Evolutionary conservation across 1,284 basidiomycete genomes (phyloP).

Genomic region (Sporisorium reilianum): DNA sequence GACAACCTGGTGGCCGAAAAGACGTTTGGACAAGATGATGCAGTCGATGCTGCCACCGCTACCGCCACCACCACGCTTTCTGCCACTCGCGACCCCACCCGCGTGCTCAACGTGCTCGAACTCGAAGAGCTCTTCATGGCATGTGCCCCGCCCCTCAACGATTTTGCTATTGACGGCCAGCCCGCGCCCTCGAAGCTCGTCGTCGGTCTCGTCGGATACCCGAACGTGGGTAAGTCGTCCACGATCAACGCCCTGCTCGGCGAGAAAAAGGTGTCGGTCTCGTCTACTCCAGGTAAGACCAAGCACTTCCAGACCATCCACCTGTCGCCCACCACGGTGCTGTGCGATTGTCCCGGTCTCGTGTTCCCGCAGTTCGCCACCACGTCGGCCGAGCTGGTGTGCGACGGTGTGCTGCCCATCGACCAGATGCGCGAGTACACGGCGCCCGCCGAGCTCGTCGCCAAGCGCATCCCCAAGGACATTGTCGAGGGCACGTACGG

Average conservation of each 20-base stretch:
- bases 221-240: conserved; percentile 71
- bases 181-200: conserved; percentile 73
- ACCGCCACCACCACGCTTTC: conserved; percentile 61
- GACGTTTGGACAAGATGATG: conserved; percentile 30
- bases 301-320: conserved; percentile 99
- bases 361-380: conserved; percentile 92
- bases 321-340: conserved; percentile 83
- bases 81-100: conserved; percentile 76
- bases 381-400: conserved; percentile 86
- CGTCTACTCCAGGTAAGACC: conserved; percentile 79
- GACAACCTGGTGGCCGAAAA: conserved; percentile 42
- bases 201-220: conserved; percentile 77
- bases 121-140: conserved; percentile 86
- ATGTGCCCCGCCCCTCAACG: conserved; percentile 80
- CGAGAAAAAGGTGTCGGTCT: conserved; percentile 68
- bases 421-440: conserved; percentile 97
- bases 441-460: conserved; percentile 84
- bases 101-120: conserved; percentile 87
- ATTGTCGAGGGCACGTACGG: conserved; percentile 94
- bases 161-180: conserved; percentile 68
- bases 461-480: conserved; percentile 82
- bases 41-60: conserved; percentile 62
- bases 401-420: conserved; percentile 96
- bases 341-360: conserved; percentile 99
- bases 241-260: conserved; percentile 69